Percentiles rank a stretch among this genome's conserved stretches.
phyloP scores from a whole-genome alignment of 1,284 basidiomycete species.

The Cutaneotrichosporon arboriforme region DNA sequence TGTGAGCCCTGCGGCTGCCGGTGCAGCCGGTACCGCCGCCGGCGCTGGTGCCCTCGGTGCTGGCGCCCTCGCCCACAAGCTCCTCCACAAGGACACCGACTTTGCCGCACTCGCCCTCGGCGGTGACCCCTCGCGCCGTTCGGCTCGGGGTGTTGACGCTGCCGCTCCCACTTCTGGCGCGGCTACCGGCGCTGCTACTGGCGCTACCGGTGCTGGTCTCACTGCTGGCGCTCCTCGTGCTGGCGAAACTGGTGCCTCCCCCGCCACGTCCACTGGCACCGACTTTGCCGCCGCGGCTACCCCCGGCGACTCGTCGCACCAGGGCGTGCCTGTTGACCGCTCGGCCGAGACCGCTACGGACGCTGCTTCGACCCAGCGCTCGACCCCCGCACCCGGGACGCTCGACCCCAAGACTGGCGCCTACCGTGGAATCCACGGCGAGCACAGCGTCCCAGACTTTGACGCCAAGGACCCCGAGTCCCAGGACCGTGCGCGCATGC shows the following conservation, averaged over 20 bases:
- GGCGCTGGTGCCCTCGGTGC: constrained; percentile 3
- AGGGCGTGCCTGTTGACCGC: no score
- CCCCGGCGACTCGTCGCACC: no score
- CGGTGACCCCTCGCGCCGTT: neutral
- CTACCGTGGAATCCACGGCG: no score
- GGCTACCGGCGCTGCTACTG: neutral
- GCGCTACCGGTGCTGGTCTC: neutral
- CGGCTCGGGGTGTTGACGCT: neutral
- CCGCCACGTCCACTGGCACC: no score
- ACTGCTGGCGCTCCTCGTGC: neutral
- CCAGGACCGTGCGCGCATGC: neutral
- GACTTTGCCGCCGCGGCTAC: no score
- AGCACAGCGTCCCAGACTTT: no score
- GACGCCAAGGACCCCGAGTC: no score
- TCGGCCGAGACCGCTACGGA: no score
- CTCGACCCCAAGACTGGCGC: no score
- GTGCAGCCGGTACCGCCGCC: neutral
- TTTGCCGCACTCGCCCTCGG: neutral
- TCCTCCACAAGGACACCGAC: neutral
- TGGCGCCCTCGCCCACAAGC: neutral
- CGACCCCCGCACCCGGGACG: no score
- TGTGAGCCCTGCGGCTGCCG: neutral
- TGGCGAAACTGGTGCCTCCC: neutral
- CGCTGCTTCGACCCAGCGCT: no score
- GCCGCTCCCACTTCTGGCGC: neutral